Conservation (phyloP, 176 grass and related monocot genomes). For the Lolium multiflorum region DNA sequence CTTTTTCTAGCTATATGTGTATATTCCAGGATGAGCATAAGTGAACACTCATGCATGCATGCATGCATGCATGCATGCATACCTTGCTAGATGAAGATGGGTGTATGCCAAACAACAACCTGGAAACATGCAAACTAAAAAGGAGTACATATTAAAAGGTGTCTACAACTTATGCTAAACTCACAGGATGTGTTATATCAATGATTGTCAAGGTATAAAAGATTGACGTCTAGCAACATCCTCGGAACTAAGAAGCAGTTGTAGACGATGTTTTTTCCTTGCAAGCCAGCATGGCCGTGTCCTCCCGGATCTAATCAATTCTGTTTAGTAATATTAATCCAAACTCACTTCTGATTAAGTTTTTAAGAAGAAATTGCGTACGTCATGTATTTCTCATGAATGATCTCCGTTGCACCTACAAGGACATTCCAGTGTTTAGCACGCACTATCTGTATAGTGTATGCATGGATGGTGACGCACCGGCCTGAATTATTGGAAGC, state of each 20-base stretch:
- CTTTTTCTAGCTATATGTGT: not conserved
- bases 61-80: not conserved
- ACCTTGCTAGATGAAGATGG: not conserved
- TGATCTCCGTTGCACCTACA: not conserved
- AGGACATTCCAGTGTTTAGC: constrained; percentile 26
- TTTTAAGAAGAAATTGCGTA: not conserved
- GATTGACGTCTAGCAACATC: not conserved
- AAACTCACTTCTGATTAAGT: not conserved
- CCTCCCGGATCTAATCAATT: not conserved
- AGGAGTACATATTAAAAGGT: not conserved
- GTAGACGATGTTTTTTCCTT: not conserved
- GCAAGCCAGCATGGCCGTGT: not conserved
- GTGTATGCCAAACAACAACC: not conserved
- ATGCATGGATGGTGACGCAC: constrained; percentile 7
- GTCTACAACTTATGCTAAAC: not conserved
- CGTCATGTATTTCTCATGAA: not conserved
- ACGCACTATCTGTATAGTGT: not conserved
- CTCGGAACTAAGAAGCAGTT: not conserved
- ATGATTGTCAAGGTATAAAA: not conserved
- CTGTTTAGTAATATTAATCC: not conserved
- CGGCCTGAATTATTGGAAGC: constrained; percentile 50
- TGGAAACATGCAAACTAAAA: not conserved
- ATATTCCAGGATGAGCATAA: not conserved
- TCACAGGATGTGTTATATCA: not conserved
- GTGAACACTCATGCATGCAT: no score